Percentiles rank a stretch among this genome's conserved stretches.
Evolutionary conservation across 1,284 basidiomycete species (phyloP).

Genomic region (Ustilago nuda): DNA sequence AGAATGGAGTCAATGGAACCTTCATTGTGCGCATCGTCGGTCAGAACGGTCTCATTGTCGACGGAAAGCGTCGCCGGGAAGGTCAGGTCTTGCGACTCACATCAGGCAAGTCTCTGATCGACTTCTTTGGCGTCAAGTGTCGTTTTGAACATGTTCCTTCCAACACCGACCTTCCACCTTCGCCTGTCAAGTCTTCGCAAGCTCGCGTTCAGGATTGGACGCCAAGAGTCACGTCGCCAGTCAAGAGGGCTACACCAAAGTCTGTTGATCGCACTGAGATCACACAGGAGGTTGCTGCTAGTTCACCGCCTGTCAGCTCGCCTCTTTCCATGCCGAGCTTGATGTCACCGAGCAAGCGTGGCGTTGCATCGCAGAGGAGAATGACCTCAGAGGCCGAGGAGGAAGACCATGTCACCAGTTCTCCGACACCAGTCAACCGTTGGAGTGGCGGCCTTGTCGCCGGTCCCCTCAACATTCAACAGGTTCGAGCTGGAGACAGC

Average conservation of each 20-base stretch:
- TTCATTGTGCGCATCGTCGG: slow-evolving; percentile 65
- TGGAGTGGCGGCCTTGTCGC: slow-evolving; percentile 35
- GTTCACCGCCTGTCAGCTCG: slow-evolving; percentile 42
- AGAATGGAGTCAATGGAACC: slow-evolving; percentile 33
- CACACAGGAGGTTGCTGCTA: slow-evolving; percentile 12
- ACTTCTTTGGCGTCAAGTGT: slow-evolving; percentile 62
- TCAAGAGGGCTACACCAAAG: slow-evolving; percentile 23
- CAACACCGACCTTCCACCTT: slow-evolving; percentile 20
- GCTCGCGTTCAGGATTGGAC: slow-evolving; percentile 23
- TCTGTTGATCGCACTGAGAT: background rate
- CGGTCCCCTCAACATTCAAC: slow-evolving; percentile 39
- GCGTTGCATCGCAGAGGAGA: slow-evolving; percentile 2
- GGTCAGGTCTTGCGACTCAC: slow-evolving; percentile 60
- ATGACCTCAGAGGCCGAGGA: slow-evolving; percentile 11
- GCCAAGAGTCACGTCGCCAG: slow-evolving; percentile 41
- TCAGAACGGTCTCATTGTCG: slow-evolving; percentile 66
- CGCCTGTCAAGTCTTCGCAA: slow-evolving; percentile 31
- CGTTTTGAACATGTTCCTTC: slow-evolving; percentile 43
- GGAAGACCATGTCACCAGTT: slow-evolving; percentile 34
- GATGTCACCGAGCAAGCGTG: slow-evolving; percentile 24
- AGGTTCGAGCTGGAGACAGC: slow-evolving; percentile 41
- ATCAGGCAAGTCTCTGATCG: slow-evolving; percentile 51
- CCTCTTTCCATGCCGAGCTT: slow-evolving; percentile 28
- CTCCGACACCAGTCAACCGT: slow-evolving; percentile 36
- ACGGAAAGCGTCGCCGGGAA: slow-evolving; percentile 62